Conservation (phyloP, 1,284 basidiomycete species). For the Sporisorium sorghi region DNA sequence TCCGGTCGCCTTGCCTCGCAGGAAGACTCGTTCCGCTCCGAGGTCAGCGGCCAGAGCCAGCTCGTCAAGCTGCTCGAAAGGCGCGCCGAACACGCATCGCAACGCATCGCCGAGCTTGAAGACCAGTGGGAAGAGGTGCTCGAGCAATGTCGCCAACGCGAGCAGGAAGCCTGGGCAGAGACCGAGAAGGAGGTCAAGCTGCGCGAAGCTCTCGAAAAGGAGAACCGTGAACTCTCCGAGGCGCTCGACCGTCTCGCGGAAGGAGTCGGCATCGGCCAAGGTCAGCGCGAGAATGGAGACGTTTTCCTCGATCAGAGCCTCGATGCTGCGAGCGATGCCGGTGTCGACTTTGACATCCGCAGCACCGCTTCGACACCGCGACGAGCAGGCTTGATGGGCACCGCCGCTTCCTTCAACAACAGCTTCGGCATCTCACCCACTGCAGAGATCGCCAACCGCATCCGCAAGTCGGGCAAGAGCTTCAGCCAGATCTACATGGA, state of each 20-base stretch:
- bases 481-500: slow-evolving; percentile 92
- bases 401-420: slow-evolving; percentile 43
- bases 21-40: slow-evolving; percentile 80
- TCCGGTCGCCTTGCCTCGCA: slow-evolving; percentile 81
- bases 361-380: slow-evolving; percentile 37
- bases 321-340: slow-evolving; percentile 35
- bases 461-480: slow-evolving; percentile 76
- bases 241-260: slow-evolving; percentile 66
- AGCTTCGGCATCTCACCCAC: slow-evolving; percentile 73
- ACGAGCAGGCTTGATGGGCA: slow-evolving; percentile 32
- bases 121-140: slow-evolving; percentile 80
- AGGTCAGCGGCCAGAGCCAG: slow-evolving; percentile 78
- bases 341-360: slow-evolving; percentile 31
- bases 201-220: slow-evolving; percentile 70
- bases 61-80: slow-evolving; percentile 84
- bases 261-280: slow-evolving; percentile 61
- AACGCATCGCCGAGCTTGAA: slow-evolving; percentile 81
- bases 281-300: slow-evolving; percentile 45
- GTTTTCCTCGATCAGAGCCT: slow-evolving; percentile 29
- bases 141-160: slow-evolving; percentile 77
- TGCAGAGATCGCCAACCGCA: slow-evolving; percentile 77
- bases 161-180: slow-evolving; percentile 76
- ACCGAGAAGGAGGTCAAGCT: slow-evolving; percentile 73
- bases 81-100: slow-evolving; percentile 81
- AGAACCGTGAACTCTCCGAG: slow-evolving; percentile 65